These are phyloP conservation scores for Candida loeiensis DNA, from an alignment of 805 yeast genomes.

Conservation along the genomic window DNA sequence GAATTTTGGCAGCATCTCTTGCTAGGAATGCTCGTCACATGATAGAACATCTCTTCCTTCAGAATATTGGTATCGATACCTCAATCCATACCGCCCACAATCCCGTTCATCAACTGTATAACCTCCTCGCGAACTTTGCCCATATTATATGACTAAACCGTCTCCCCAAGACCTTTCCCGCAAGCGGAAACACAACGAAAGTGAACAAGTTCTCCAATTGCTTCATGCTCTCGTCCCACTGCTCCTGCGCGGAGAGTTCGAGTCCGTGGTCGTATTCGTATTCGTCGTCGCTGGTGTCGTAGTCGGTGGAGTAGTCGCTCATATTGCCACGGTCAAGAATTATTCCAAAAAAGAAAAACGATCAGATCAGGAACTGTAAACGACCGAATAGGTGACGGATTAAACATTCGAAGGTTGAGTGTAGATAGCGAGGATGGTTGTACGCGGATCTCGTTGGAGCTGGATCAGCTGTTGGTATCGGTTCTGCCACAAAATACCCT, in stretches of 20 bases:
- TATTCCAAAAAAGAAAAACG: background rate
- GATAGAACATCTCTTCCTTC: too few relatives aligned
- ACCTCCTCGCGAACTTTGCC: constrained; percentile 17
- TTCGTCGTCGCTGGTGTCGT: constrained; percentile 12
- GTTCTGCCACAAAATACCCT: too few relatives aligned
- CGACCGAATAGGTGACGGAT: too few relatives aligned
- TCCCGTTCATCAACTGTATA: background rate
- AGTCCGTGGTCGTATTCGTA: constrained; percentile 16
- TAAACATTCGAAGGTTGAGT: too few relatives aligned
- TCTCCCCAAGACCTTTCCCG: constrained; percentile 68
- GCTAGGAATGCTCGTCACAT: too few relatives aligned
- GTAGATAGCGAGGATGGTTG: too few relatives aligned
- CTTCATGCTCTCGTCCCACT: constrained; percentile 67
- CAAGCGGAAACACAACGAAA: constrained; percentile 58
- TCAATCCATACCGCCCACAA: too few relatives aligned
- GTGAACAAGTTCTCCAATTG: constrained; percentile 58
- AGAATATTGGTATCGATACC: too few relatives aligned
- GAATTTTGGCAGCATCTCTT: too few relatives aligned
- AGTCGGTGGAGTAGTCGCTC: constrained; percentile 11
- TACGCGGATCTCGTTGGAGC: too few relatives aligned
- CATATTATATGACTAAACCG: constrained; percentile 38
- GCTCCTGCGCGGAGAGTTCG: constrained; percentile 53
- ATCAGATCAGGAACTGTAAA: background rate
- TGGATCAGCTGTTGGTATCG: too few relatives aligned
- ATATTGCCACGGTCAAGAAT: constrained; percentile 4